Conservation (phyloP, 2,329 filamentous ascomycete species). For the Scedosporium dehoogii region DNA sequence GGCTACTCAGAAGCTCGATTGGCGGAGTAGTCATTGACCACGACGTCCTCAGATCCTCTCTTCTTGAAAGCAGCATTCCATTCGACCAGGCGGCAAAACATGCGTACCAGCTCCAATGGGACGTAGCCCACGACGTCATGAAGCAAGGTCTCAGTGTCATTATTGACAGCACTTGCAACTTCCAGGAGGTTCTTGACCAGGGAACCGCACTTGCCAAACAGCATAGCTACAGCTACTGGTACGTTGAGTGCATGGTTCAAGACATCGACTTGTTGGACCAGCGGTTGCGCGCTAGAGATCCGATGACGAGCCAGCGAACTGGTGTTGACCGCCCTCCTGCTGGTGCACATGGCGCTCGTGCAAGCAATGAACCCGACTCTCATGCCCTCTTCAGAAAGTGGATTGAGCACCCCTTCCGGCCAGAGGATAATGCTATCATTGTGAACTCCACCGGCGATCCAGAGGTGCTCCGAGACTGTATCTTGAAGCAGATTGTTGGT, state of each 20-base stretch:
- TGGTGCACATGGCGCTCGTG: constrained; percentile 5
- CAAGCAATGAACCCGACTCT: not conserved
- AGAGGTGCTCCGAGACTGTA: not conserved
- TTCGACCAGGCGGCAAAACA: constrained; percentile 21
- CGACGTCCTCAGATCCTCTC: constrained; percentile 22
- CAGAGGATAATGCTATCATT: not conserved
- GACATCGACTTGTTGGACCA: constrained; percentile 20
- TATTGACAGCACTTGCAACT: constrained; percentile 28
- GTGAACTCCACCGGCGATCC: not conserved
- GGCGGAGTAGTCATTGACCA: constrained; percentile 24
- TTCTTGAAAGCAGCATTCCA: constrained; percentile 17
- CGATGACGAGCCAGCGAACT: constrained; percentile 21
- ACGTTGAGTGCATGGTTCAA: constrained; percentile 21
- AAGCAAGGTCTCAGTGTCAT: constrained; percentile 23
- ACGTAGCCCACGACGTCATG: constrained; percentile 22
- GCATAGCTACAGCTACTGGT: constrained; percentile 17
- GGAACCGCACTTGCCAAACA: constrained; percentile 18
- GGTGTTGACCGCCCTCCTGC: constrained; percentile 16
- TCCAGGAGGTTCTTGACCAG: constrained; percentile 17
- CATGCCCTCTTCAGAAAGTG: not conserved
- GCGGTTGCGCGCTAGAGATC: constrained; percentile 14
- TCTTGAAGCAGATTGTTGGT: no score
- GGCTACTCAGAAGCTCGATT: constrained; percentile 16
- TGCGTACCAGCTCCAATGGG: constrained; percentile 25
- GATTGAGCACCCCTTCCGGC: not conserved